Base-by-base conservation (phyloP, 495 filamentous ascomycete species). In the Penicillium chermesinum region DNA sequence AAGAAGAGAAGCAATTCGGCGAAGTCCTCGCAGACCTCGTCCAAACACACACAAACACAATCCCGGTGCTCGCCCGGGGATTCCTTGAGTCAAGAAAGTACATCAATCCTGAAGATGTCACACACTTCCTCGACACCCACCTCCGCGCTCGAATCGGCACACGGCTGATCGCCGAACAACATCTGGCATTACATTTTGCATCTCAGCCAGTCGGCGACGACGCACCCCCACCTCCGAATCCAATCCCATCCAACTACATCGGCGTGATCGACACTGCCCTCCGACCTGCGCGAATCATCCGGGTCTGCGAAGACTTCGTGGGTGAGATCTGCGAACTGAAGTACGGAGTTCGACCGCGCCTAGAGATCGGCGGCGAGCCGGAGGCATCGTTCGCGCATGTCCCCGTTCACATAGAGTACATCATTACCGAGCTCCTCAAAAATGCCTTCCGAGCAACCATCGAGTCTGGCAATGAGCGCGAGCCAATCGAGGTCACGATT, bases 191-290 rank as follows among this genome's bases (percentile, higher is more conserved):
- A 13, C 93, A 96, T 66, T 86, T 87, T 51, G 88, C 87, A 38
- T 86, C 82, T 8, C 81, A 85, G 35, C 85, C 87, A 19, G 82
- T 87, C 61, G 71, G 74, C 38, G 75, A 80, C 43, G 72, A 49
- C 10, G 18, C 12, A 21, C 14, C 42, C 12, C 20, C 50, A 1
- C 45, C 70, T 1, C 71, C 73, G 7, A 73, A 67, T n/a, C 70
- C 76, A 1, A 70, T 75, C 19, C 68, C 80, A 8, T 78, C 81
- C 0, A 84, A 82, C 44, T 96, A 90, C 61, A 94, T 96, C 50
- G 93, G 93, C n/a, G 90, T 95, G 8, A 96, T 98, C 50, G 93
- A 98, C 71, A 97, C 93, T 0, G 84, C 85, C 1, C 70, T 98
- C 16, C 87, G 84, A 19, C 93, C 91, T 0, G 86, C 91, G 0